Evolutionary conservation across 2,329 filamentous ascomycete species (phyloP).

Genomic region (Pseudogymnoascus sp.): DNA sequence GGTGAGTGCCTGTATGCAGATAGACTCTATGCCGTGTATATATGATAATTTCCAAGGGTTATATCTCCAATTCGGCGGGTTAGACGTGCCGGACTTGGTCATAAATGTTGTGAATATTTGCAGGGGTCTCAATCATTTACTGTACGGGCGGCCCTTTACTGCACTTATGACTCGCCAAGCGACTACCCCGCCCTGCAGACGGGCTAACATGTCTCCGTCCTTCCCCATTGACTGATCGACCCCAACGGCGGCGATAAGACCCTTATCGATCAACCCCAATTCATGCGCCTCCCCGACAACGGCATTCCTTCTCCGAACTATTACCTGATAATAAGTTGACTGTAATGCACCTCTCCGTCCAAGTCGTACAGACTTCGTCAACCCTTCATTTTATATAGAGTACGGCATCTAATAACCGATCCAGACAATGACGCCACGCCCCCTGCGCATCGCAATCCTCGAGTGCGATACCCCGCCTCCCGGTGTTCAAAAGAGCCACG

Average conservation of each 20-base stretch:
- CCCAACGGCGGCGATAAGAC: not conserved
- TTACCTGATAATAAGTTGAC: not conserved
- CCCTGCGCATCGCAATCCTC: conserved; percentile 61
- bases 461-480: conserved; percentile 76
- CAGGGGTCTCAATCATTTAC: not conserved
- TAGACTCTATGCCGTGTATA: not conserved
- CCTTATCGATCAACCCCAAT: conserved; percentile 4
- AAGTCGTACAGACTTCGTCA: not conserved
- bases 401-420: not conserved
- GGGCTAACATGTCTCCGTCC: conserved; percentile 4
- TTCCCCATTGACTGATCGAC: not conserved
- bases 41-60: not conserved
- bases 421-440: conserved; percentile 22
- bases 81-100: not conserved
- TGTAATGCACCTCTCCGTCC: not conserved
- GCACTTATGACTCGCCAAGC: not conserved
- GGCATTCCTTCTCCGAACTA: not conserved
- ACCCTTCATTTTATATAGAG: not conserved
- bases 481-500: conserved; percentile 56
- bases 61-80: not conserved
- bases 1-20: not conserved
- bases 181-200: not conserved
- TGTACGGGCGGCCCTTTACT: not conserved
- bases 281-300: not conserved
- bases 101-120: not conserved